A percentile compares a stretch with the other conserved stretches of the same genome.
phyloP scores from a whole-genome alignment of 179 eudicot genomes.

The Kewa caespitosa region DNA sequence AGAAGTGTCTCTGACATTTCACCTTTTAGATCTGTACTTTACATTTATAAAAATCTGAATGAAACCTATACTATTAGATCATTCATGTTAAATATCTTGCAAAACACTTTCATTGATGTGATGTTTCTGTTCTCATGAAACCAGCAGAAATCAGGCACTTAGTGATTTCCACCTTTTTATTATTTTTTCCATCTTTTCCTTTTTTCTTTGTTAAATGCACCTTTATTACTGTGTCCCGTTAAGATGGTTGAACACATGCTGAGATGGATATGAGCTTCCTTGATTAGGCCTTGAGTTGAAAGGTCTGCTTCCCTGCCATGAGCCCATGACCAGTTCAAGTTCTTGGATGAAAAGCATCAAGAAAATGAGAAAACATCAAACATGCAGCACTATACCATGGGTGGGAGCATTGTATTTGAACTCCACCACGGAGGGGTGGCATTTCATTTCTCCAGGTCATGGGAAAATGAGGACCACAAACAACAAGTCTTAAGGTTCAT shows the following conservation, averaged over 20 bases:
- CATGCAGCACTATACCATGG: not conserved
- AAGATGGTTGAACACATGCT: not conserved
- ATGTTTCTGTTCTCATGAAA: not conserved
- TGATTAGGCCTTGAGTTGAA: conserved; percentile 3
- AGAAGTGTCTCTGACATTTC: not conserved
- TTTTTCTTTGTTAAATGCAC: not conserved
- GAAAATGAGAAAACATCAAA: conserved; percentile 18
- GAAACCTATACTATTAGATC: not conserved
- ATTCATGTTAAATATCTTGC: not conserved
- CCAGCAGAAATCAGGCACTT: not conserved
- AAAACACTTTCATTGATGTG: too few relatives aligned
- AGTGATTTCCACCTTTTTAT: not conserved
- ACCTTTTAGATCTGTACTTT: not conserved
- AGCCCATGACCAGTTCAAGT: not conserved
- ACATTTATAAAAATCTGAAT: not conserved
- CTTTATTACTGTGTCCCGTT: not conserved
- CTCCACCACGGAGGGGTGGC: conserved; percentile 10
- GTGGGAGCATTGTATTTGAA: conserved; percentile 10
- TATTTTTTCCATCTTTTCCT: too few relatives aligned
- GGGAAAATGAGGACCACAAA: conserved; percentile 14
- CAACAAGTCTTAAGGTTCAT: not conserved
- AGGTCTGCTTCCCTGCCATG: not conserved
- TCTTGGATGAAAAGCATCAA: conserved; percentile 20
- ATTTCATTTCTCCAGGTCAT: conserved; percentile 28
- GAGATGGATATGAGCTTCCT: not conserved